phyloP scores from a whole-genome alignment of 129 eudicot species.

The Kitagawia praeruptora region DNA sequence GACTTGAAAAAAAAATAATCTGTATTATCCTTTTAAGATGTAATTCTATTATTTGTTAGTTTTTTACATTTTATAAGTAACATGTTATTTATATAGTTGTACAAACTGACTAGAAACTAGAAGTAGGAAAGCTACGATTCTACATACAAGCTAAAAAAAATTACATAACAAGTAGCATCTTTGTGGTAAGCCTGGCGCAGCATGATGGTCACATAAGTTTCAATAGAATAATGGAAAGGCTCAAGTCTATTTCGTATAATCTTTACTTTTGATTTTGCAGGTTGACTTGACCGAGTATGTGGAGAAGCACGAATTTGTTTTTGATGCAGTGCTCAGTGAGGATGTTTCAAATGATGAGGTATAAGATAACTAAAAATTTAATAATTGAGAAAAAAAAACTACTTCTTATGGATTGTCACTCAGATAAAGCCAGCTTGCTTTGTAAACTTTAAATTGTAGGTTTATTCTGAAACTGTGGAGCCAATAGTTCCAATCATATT shows the following conservation, averaged over 20 bases:
- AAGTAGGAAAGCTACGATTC: background rate
- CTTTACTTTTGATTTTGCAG: constrained; percentile 32
- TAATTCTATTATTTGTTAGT: background rate
- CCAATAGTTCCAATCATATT: constrained; percentile 97
- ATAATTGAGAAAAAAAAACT: background rate
- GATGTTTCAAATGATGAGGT: constrained; percentile 99
- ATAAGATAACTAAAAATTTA: background rate
- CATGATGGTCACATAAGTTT: background rate
- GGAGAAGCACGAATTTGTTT: constrained; percentile 97
- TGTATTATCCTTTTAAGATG: background rate
- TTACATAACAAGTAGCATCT: background rate
- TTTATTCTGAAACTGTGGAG: constrained; percentile 90
- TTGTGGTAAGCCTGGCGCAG: background rate
- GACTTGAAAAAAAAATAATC: background rate
- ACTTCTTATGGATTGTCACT: background rate
- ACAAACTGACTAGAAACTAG: background rate
- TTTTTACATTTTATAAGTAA: background rate
- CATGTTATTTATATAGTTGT: background rate
- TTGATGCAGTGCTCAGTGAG: constrained; percentile 94
- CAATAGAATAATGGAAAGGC: background rate
- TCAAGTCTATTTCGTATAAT: background rate
- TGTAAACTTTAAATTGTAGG: constrained; percentile 29
- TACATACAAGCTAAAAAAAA: background rate
- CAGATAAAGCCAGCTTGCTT: constrained; percentile 5
- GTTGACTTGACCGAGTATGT: constrained; percentile 91